Conservation (phyloP, 495 filamentous ascomycete species). For the Penicillium coprophilum region DNA sequence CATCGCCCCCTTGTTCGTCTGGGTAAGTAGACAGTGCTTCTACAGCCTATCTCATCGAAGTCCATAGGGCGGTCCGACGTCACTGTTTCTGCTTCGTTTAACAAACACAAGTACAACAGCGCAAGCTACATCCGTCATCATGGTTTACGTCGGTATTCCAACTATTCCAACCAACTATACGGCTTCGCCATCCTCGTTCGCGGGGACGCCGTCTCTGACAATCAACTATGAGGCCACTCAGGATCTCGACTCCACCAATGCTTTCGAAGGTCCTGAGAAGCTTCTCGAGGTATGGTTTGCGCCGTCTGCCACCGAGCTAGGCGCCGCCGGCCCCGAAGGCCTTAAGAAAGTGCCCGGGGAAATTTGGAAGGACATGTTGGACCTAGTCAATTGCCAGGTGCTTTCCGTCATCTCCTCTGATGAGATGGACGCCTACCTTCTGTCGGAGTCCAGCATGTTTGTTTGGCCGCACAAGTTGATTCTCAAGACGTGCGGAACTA, state of each 20-base stretch:
- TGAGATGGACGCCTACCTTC: slow-evolving; percentile 92
- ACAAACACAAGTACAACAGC: slow-evolving; percentile 20
- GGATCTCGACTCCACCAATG: slow-evolving; percentile 93
- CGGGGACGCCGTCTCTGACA: slow-evolving; percentile 80
- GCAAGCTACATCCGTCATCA: slow-evolving; percentile 43
- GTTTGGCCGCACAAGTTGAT: slow-evolving; percentile 99
- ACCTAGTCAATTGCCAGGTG: slow-evolving; percentile 97
- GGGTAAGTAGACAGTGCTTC: slow-evolving; percentile 69
- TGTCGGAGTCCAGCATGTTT: slow-evolving; percentile 99
- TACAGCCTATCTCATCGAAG: slow-evolving; percentile 41
- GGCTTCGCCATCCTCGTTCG: slow-evolving; percentile 70
- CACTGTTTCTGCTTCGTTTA: slow-evolving; percentile 22
- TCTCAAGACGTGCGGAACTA: slow-evolving; percentile 98
- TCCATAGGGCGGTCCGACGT: slow-evolving; percentile 31
- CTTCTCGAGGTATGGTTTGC: slow-evolving; percentile 98
- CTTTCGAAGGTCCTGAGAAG: slow-evolving; percentile 99
- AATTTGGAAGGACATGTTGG: slow-evolving; percentile 95
- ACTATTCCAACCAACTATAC: slow-evolving; percentile 77
- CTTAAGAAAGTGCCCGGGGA: slow-evolving; percentile 82
- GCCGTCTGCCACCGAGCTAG: slow-evolving; percentile 73
- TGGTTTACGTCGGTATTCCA: slow-evolving; percentile 81
- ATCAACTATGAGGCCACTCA: slow-evolving; percentile 96
- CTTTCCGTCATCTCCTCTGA: slow-evolving; percentile 94
- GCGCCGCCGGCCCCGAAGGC: slow-evolving; percentile 66
- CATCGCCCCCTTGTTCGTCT: slow-evolving; percentile 84